phyloP scores from a whole-genome alignment of 1,139 yeast species.

The Taiozyma sp. region DNA sequence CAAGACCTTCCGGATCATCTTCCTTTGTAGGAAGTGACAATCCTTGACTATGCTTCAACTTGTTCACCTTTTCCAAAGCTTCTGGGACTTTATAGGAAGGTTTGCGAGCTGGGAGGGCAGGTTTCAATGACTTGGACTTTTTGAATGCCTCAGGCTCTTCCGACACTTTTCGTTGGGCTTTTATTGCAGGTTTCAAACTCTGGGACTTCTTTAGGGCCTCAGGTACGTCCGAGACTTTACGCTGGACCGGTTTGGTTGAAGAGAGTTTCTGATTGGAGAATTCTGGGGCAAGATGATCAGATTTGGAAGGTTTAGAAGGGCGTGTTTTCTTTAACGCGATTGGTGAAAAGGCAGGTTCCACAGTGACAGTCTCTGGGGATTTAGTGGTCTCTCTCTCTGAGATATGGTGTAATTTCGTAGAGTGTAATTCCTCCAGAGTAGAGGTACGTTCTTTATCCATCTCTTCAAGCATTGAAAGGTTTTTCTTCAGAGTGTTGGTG shows the following conservation, averaged over 20 bases:
- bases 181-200: background rate
- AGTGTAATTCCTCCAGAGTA: constrained; percentile 7
- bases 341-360: constrained; percentile 10
- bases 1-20: constrained; percentile 13
- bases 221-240: background rate
- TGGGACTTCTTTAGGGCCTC: constrained; percentile 5
- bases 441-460: constrained; percentile 6
- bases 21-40: constrained; percentile 3
- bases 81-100: constrained; percentile 22
- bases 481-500: constrained; percentile 13
- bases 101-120: constrained; percentile 21
- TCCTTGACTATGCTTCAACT: constrained; percentile 11
- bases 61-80: constrained; percentile 14
- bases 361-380: background rate
- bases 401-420: constrained; percentile 13
- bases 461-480: constrained; percentile 3
- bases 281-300: background rate
- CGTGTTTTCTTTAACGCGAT: constrained; percentile 17
- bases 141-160: constrained; percentile 28
- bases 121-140: constrained; percentile 24
- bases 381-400: background rate
- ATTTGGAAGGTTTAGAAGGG: constrained; percentile 13
- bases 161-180: constrained; percentile 1
- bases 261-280: background rate
- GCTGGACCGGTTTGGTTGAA: background rate